phyloP scores from a whole-genome alignment of 108 stramenopile genomes.

The Pseudonitzschia pungens region DNA sequence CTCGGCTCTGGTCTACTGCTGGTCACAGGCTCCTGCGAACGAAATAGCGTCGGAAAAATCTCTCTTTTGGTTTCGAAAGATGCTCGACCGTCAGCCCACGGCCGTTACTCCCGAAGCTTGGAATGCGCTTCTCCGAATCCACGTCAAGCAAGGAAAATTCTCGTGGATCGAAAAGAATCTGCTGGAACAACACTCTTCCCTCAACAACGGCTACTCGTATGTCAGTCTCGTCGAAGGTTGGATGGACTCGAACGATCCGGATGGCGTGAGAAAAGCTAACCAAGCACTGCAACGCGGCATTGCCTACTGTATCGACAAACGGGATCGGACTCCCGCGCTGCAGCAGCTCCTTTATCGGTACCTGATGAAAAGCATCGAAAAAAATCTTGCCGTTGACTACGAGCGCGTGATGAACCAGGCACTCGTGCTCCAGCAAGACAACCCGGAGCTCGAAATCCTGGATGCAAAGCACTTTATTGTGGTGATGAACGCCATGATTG shows the following conservation, averaged over 20 bases:
- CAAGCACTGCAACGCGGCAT: conserved; percentile 8
- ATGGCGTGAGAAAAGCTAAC: conserved; percentile 4
- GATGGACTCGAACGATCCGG: neutral
- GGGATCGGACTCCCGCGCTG: neutral
- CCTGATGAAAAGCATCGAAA: neutral
- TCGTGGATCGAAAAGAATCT: neutral
- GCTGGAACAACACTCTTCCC: neutral
- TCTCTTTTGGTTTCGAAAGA: conserved; percentile 9
- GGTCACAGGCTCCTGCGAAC: conserved; percentile 12
- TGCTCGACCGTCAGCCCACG: neutral
- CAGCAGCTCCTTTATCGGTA: conserved; percentile 5
- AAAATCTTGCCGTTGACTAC: neutral
- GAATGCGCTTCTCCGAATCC: conserved; percentile 13
- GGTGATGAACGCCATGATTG: conserved; percentile 9
- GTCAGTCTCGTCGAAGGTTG: conserved; percentile 17
- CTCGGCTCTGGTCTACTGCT: conserved; percentile 17
- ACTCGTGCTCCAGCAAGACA: neutral
- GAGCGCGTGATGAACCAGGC: conserved; percentile 16
- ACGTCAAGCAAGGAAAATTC: conserved; percentile 2
- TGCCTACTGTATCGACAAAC: neutral
- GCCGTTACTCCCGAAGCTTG: neutral
- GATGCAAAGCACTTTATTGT: conserved; percentile 6
- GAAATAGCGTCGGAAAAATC: conserved; percentile 4
- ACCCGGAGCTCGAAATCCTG: neutral
- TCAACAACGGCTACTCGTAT: conserved; percentile 12